Conservation (phyloP, 768 basidiomycete genomes). For the Rhizopogon vesiculosus region DNA sequence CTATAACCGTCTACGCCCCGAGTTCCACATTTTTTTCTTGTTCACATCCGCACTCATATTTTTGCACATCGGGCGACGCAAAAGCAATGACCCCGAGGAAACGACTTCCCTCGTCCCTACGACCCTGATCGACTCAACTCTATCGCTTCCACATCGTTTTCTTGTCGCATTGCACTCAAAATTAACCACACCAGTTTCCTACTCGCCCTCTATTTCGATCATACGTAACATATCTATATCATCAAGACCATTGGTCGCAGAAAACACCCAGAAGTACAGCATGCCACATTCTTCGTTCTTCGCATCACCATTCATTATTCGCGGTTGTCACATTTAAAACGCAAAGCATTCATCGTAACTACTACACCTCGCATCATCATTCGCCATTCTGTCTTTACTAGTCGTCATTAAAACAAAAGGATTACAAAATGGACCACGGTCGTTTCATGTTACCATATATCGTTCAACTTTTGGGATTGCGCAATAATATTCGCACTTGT, state of each 20-base stretch:
- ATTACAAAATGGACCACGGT: slow-evolving; percentile 13
- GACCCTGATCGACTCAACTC: slow-evolving; percentile 10
- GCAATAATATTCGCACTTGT: neutral
- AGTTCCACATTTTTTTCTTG: neutral
- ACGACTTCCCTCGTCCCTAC: slow-evolving; percentile 18
- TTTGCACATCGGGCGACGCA: slow-evolving; percentile 5
- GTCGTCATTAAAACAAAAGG: slow-evolving; percentile 9
- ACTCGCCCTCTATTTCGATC: slow-evolving; percentile 24
- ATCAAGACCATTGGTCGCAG: slow-evolving; percentile 23
- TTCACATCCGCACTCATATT: slow-evolving; percentile 4
- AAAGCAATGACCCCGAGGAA: slow-evolving; percentile 8
- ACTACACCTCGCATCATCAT: slow-evolving; percentile 15
- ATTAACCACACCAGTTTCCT: slow-evolving; percentile 15
- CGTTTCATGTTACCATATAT: slow-evolving; percentile 8
- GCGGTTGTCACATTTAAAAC: slow-evolving; percentile 16
- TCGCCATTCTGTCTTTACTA: slow-evolving; percentile 15
- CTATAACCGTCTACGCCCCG: slow-evolving; percentile 13
- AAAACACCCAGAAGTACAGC: slow-evolving; percentile 31
- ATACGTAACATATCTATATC: slow-evolving; percentile 32
- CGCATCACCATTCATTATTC: slow-evolving; percentile 28
- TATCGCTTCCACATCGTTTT: slow-evolving; percentile 14
- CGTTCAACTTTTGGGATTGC: neutral
- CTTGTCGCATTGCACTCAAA: slow-evolving; percentile 19
- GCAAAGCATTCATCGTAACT: slow-evolving; percentile 23
- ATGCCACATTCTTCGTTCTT: slow-evolving; percentile 14